These are phyloP conservation scores for Ophiosphaerella korrae DNA, from an alignment of 2,329 filamentous ascomycete species.

Conservation along the genomic window DNA sequence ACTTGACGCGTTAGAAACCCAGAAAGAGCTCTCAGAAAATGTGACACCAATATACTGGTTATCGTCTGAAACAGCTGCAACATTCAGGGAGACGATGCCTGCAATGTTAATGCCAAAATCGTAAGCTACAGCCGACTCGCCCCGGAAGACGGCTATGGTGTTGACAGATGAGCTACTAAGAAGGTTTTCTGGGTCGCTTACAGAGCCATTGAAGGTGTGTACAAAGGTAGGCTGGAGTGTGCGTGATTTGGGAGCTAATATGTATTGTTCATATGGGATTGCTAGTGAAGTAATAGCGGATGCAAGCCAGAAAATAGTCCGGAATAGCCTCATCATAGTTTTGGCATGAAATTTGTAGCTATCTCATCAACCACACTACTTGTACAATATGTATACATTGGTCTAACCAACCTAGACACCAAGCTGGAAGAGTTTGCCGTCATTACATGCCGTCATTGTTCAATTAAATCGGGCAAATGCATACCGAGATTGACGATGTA, in stretches of 20 bases:
- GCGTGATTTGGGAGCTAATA: constrained; percentile 48
- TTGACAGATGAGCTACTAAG: constrained; percentile 16
- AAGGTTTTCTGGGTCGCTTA: constrained; percentile 43
- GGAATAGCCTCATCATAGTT: constrained; percentile 5
- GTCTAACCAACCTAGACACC: too few relatives aligned
- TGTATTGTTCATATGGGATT: constrained; percentile 48
- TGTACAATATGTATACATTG: too few relatives aligned
- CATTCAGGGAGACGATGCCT: constrained; percentile 45
- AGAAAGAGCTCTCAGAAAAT: constrained; percentile 52
- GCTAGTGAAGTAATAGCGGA: constrained; percentile 5
- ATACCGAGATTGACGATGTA: constrained; percentile 15
- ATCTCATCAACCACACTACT: too few relatives aligned
- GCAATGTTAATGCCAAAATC: constrained; percentile 53
- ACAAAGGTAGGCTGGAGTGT: constrained; percentile 39
- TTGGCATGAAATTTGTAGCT: neutral
- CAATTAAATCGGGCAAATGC: constrained; percentile 4
- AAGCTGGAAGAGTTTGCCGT: neutral
- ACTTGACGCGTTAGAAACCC: constrained; percentile 54
- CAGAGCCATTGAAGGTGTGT: constrained; percentile 48
- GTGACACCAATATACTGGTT: constrained; percentile 51
- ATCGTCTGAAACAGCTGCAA: constrained; percentile 39
- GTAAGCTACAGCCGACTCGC: constrained; percentile 46
- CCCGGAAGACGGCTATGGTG: constrained; percentile 43
- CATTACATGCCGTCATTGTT: neutral
- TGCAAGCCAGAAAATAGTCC: neutral